Percentiles rank a stretch among this genome's conserved stretches.
Evolutionary conservation across 1,139 yeast species (phyloP).

Genomic region (Blastobotrys malaysiensis): DNA sequence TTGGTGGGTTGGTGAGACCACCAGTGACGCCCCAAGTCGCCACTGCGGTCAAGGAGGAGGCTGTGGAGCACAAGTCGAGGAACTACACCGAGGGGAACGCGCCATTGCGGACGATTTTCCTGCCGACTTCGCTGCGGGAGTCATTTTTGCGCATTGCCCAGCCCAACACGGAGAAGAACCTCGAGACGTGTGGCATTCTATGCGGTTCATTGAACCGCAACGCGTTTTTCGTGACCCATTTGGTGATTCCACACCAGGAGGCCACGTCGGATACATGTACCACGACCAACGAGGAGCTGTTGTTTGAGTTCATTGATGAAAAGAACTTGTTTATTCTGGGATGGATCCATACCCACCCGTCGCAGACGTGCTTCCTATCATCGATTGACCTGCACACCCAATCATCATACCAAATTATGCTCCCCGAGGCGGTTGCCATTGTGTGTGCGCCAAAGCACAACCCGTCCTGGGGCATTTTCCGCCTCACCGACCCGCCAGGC

Average conservation of each 20-base stretch:
- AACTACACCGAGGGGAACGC: conserved; percentile 47
- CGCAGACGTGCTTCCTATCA: conserved; percentile 57
- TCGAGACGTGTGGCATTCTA: conserved; percentile 62
- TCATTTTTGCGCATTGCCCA: conserved; percentile 42
- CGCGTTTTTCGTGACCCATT: conserved; percentile 54
- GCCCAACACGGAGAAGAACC: conserved; percentile 41
- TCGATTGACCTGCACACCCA: conserved; percentile 62
- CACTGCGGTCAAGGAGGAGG: not conserved
- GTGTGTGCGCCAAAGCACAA: conserved; percentile 50
- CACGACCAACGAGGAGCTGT: conserved; percentile 49
- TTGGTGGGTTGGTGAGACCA: not conserved
- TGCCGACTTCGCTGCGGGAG: conserved; percentile 41
- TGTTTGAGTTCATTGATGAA: conserved; percentile 48
- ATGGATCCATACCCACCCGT: conserved; percentile 67
- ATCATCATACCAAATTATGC: conserved; percentile 57
- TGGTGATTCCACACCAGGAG: conserved; percentile 55
- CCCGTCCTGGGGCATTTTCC: conserved; percentile 50
- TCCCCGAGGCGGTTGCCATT: conserved; percentile 60
- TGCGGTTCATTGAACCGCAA: conserved; percentile 52
- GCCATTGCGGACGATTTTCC: conserved; percentile 45
- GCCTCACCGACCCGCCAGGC: conserved; percentile 60
- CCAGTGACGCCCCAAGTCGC: too few relatives aligned
- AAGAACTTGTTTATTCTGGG: conserved; percentile 54
- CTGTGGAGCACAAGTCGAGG: conserved; percentile 38
- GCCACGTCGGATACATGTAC: conserved; percentile 55